phyloP scores from a whole-genome alignment of 1,284 basidiomycete species.

The Apiotrichum sp. region DNA sequence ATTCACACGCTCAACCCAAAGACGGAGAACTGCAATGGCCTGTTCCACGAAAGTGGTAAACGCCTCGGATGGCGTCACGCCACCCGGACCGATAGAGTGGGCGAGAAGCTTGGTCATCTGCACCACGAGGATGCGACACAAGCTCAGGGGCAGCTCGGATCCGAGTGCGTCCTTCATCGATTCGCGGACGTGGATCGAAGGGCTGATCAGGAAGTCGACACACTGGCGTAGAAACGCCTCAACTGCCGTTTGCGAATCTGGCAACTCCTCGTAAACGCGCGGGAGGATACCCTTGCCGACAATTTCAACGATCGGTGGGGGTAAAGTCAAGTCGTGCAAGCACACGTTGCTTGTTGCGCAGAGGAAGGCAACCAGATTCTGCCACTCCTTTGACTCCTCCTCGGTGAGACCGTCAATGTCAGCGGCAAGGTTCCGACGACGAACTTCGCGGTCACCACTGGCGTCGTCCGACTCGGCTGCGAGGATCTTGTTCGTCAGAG shows the following conservation, averaged over 20 bases:
- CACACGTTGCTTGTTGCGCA: slow-evolving; percentile 68
- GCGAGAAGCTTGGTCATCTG: slow-evolving; percentile 58
- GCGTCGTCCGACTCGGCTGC: slow-evolving; percentile 22
- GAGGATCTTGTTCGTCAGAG: slow-evolving; percentile 29
- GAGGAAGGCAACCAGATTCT: slow-evolving; percentile 75
- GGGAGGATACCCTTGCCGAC: slow-evolving; percentile 62
- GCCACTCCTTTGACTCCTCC: slow-evolving; percentile 75
- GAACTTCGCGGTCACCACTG: slow-evolving; percentile 17
- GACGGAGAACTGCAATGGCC: slow-evolving; percentile 64
- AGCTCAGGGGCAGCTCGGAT: slow-evolving; percentile 62
- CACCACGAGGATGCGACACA: slow-evolving; percentile 62
- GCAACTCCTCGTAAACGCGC: slow-evolving; percentile 59
- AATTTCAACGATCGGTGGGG: slow-evolving; percentile 50
- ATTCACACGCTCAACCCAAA: slow-evolving; percentile 67
- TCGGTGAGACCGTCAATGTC: slow-evolving; percentile 37
- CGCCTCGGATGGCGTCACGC: slow-evolving; percentile 54
- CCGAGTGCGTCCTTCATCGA: slow-evolving; percentile 73
- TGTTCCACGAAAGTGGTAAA: slow-evolving; percentile 66
- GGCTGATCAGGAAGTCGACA: slow-evolving; percentile 61
- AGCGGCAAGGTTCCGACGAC: slow-evolving; percentile 26
- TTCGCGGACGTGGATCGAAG: slow-evolving; percentile 63
- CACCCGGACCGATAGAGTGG: slow-evolving; percentile 32
- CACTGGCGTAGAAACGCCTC: slow-evolving; percentile 62
- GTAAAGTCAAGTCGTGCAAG: slow-evolving; percentile 33
- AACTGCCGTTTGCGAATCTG: slow-evolving; percentile 55